Evolutionary conservation across 2,329 filamentous ascomycete genomes (phyloP), one percentile per base, ranked within the genome.

Genomic region (Trichoderma aggressivum): DNA sequence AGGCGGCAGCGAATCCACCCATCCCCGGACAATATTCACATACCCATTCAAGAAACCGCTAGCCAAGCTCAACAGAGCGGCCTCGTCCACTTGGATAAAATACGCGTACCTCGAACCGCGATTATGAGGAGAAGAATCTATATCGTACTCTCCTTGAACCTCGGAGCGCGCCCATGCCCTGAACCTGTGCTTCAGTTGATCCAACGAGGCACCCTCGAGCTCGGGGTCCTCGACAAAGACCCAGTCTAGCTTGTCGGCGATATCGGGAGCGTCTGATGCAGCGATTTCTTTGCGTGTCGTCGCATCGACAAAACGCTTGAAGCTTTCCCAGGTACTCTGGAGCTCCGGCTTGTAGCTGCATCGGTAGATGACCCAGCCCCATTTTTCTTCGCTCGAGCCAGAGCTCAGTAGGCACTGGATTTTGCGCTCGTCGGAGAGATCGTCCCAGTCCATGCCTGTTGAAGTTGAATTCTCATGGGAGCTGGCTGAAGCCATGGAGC

Each of bases 271-370:
- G 0, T 43, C 36, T 18, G 36, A 43, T 1, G 18, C 36, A 16
- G 39, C 39, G 16, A 43, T 43, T 43, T 43, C 0, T 7, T 43
- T 43, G 39, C 39, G 39, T n/a, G 39, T 10, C 39, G 2, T 43
- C 0, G n/a, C 0, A 1, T 43, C 39, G 39, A 43, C 39, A 8
- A 18, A 0, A 43, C 1, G 1, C 1, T 43, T 43, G 4, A 18
- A 43, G 7, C 1, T 43, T 43, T 43, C 39, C 39, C 39, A 43
- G 39, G 39, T 43, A 43, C 39, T 43, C 7, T 43, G 7, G 39
- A 43, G 39, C 39, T 43, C 39, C 39, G 39, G 39, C 39, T 43
- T 43, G 16, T 43, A 43, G 39, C 39, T 43, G 39, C 39, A 43
- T 43, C 39, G 39, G 18, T 43, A 43, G 39, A 43, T 43, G 18